phyloP scores from a whole-genome alignment of 306 rosid genomes.

The Comarum palustre region DNA sequence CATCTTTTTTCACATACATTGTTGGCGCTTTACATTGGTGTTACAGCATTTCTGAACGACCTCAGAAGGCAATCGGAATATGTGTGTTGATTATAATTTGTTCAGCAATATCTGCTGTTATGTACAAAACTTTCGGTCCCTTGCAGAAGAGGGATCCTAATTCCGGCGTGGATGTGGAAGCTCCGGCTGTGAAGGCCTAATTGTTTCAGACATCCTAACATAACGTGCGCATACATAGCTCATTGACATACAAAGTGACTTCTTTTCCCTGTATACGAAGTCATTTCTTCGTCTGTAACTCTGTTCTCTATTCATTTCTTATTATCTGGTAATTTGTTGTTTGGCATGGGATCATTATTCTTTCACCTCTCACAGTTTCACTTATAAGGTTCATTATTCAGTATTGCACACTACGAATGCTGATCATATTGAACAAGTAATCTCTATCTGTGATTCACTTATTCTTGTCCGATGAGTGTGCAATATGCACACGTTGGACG shows the following conservation, averaged over 20 bases:
- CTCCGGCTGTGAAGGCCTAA: constrained; percentile 3
- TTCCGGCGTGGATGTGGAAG: constrained; percentile 61
- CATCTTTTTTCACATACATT: constrained; percentile 76
- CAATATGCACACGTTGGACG: not conserved
- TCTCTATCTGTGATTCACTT: no score
- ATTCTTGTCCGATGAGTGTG: not conserved
- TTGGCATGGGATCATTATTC: not conserved
- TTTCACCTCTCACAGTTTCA: not conserved
- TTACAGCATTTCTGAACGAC: constrained; percentile 63
- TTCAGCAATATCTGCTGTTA: constrained; percentile 64
- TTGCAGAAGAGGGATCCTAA: constrained; percentile 62
- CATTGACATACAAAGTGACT: not conserved
- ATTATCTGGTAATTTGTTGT: not conserved
- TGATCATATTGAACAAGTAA: no score
- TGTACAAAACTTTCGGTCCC: constrained; percentile 67
- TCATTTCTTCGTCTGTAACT: not conserved
- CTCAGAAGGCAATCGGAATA: constrained; percentile 68
- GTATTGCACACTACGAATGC: no score
- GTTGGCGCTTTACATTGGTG: constrained; percentile 75
- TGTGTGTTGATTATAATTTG: constrained; percentile 56
- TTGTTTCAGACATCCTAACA: not conserved
- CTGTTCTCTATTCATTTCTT: not conserved
- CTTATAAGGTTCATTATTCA: no score
- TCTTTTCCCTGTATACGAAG: not conserved
- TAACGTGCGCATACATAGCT: not conserved